Percentiles rank a stretch among this genome's conserved stretches.
phyloP scores from a whole-genome alignment of 2,329 filamentous ascomycete genomes.

The Periconia macrospinosa region DNA sequence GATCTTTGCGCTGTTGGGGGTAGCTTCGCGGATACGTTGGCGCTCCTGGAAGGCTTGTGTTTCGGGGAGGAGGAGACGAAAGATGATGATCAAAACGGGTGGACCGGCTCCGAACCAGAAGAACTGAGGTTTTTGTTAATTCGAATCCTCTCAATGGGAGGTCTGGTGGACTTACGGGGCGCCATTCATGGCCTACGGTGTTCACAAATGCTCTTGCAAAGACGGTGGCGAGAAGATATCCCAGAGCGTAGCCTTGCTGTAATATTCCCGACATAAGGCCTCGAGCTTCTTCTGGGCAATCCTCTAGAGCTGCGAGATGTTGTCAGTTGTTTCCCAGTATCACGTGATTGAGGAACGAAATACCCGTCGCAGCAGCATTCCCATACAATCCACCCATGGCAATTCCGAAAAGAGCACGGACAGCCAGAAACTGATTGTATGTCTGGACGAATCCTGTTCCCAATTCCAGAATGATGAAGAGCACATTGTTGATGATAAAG shows the following conservation, averaged over 20 bases:
- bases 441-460: slow-evolving; percentile 62
- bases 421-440: slow-evolving; percentile 61
- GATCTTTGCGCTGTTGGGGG: slow-evolving; percentile 61
- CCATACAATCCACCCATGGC: slow-evolving; percentile 67
- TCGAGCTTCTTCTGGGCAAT: slow-evolving; percentile 60
- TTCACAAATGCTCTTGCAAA: slow-evolving; percentile 66
- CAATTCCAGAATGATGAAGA: slow-evolving; percentile 64
- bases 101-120: slow-evolving; percentile 89
- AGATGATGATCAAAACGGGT: slow-evolving; percentile 77
- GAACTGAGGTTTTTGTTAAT: slow-evolving; percentile 42
- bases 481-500: slow-evolving; percentile 62
- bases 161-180: slow-evolving; percentile 52
- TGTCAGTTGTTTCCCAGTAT: not conserved
- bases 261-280: slow-evolving; percentile 64
- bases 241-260: slow-evolving; percentile 66
- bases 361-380: slow-evolving; percentile 60
- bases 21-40: slow-evolving; percentile 63
- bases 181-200: slow-evolving; percentile 79
- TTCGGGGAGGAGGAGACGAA: slow-evolving; percentile 77
- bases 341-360: not conserved
- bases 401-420: slow-evolving; percentile 63
- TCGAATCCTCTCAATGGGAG: not conserved
- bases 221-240: slow-evolving; percentile 63
- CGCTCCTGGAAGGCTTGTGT: slow-evolving; percentile 73
- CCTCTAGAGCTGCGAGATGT: slow-evolving; percentile 54